phyloP scores from a whole-genome alignment of 768 basidiomycete genomes.

The Auricularia cornea region DNA sequence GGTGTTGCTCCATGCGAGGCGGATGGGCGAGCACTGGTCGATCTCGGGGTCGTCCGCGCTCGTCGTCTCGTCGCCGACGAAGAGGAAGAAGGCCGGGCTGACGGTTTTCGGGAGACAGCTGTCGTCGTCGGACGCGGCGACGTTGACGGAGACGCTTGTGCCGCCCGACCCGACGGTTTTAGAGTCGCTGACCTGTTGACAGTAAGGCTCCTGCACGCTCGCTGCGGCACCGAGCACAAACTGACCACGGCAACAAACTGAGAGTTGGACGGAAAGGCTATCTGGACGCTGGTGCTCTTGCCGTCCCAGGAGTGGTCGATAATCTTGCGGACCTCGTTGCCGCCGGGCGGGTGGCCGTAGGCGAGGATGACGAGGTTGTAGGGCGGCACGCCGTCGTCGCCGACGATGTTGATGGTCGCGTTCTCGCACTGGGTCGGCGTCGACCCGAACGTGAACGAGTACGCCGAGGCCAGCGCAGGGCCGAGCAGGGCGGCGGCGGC shows the following conservation, averaged over 20 bases:
- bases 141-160: conserved; percentile 57
- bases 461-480: conserved; percentile 20
- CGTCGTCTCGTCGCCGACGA: conserved; percentile 40
- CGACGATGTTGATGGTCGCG: neutral
- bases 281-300: conserved; percentile 7
- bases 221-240: neutral
- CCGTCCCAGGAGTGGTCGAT: neutral
- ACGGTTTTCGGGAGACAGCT: conserved; percentile 56
- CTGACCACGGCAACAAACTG: conserved; percentile 1
- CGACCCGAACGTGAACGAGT: neutral
- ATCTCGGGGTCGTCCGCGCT: neutral
- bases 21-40: neutral
- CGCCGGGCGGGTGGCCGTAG: neutral
- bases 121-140: conserved; percentile 40
- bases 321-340: neutral
- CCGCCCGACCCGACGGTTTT: conserved; percentile 64
- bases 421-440: conserved; percentile 1
- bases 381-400: neutral
- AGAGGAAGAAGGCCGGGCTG: conserved; percentile 48
- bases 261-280: neutral
- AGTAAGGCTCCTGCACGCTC: neutral
- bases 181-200: conserved; percentile 47
- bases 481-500: conserved; percentile 6
- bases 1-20: neutral
- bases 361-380: neutral